Conservation (phyloP, 257 asterid species). For the Gardenia jasminoides region DNA sequence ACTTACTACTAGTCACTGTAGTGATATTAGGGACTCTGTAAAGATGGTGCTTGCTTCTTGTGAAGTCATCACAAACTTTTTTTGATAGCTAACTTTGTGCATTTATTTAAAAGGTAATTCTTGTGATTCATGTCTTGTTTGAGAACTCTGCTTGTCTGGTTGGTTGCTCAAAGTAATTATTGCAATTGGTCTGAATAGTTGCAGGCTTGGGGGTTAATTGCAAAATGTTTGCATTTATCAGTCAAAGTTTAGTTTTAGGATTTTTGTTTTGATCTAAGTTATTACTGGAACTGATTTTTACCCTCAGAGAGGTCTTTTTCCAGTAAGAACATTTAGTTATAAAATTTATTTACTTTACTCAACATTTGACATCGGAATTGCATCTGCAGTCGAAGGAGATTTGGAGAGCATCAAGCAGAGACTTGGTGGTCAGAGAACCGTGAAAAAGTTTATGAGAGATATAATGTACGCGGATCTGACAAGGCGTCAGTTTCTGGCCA, state of each 20-base stretch:
- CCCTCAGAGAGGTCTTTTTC: not conserved
- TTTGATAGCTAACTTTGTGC: not conserved
- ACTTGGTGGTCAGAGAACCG: conserved; percentile 99
- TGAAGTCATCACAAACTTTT: not conserved
- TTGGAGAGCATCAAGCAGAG: conserved; percentile 98
- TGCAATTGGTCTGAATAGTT: not conserved
- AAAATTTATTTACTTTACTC: not conserved
- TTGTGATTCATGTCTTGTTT: not conserved
- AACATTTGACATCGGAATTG: not conserved
- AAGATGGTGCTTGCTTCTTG: not conserved
- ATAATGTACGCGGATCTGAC: conserved; percentile 86
- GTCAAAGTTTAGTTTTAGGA: not conserved
- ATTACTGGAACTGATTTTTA: not conserved
- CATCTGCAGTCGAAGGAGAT: conserved; percentile 77
- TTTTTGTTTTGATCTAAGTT: not conserved
- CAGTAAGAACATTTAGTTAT: not conserved
- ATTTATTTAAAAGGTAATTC: not conserved
- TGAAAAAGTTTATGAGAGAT: conserved; percentile 82
- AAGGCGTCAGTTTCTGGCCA: conserved; percentile 72
- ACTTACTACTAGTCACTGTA: not conserved
- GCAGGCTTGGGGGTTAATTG: not conserved
- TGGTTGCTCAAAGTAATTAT: not conserved
- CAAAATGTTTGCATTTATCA: not conserved
- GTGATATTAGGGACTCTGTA: not conserved
- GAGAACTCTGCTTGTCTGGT: not conserved